Percentiles rank a stretch among this genome's conserved stretches.
Evolutionary conservation across 75 land plant species (phyloP).

Genomic region (Ceratopteris richardii): DNA sequence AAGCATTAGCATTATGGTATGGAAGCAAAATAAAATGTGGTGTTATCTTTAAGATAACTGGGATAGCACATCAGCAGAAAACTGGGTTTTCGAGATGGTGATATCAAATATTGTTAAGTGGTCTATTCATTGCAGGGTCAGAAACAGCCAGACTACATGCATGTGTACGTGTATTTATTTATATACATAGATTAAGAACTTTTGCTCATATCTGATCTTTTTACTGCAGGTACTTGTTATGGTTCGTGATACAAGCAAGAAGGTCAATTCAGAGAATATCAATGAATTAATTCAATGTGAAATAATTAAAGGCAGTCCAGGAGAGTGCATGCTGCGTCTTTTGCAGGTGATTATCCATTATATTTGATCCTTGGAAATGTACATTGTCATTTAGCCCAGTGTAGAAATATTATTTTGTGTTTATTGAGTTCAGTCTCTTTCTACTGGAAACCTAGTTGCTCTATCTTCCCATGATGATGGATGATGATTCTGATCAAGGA

Average conservation of each 20-base stretch:
- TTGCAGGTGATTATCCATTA: slow-evolving; percentile 11
- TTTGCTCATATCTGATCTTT: not conserved
- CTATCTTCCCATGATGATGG: slow-evolving; percentile 19
- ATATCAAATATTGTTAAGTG: no score
- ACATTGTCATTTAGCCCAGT: not conserved
- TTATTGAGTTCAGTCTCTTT: no score
- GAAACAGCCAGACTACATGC: no score
- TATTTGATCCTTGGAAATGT: no score
- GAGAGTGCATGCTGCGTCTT: slow-evolving; percentile 21
- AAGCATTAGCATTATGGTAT: no score
- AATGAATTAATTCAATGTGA: slow-evolving; percentile 13
- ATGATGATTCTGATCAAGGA: slow-evolving; percentile 10
- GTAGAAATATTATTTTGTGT: not conserved
- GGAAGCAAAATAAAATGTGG: no score
- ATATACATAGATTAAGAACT: not conserved
- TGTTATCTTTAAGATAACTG: no score
- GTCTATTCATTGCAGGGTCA: no score
- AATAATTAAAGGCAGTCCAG: slow-evolving; percentile 17
- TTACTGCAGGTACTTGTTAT: slow-evolving; percentile 19
- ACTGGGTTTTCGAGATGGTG: no score
- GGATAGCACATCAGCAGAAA: no score
- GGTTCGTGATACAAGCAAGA: slow-evolving; percentile 15
- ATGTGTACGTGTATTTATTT: no score
- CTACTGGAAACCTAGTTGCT: no score
- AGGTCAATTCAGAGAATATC: slow-evolving; percentile 12